Conservation (phyloP, 768 basidiomycete species). For the Boletus edulis region DNA sequence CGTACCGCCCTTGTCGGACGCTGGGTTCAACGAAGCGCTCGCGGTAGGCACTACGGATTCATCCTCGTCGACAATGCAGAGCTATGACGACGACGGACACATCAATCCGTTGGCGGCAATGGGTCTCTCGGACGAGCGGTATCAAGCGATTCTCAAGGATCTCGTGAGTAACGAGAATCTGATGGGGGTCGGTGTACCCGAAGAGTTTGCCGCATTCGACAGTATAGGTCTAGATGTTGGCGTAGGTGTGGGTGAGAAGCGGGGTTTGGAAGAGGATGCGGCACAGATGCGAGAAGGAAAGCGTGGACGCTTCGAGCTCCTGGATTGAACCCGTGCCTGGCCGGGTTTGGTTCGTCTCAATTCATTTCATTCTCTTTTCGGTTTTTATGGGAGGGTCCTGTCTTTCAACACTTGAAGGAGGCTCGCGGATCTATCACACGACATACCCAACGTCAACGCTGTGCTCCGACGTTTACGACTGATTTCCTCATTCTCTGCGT, state of each 20-base stretch:
- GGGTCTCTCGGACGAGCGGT: conserved; percentile 89
- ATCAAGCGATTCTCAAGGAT: conserved; percentile 71
- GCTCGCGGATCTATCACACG: not conserved
- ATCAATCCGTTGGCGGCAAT: conserved; percentile 85
- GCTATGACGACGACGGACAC: conserved; percentile 42
- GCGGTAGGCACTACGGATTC: conserved; percentile 35
- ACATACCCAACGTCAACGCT: not conserved
- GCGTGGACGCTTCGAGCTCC: conserved; percentile 57
- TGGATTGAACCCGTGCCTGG: conserved; percentile 41
- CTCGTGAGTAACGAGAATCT: conserved; percentile 66
- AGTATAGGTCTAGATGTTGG: conserved; percentile 11
- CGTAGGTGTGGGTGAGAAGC: conserved; percentile 33
- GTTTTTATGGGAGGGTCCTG: not conserved
- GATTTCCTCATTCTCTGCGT: too few relatives aligned
- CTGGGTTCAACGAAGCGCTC: conserved; percentile 53
- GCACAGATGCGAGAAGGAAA: conserved; percentile 45
- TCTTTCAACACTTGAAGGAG: too few relatives aligned
- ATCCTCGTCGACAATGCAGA: conserved; percentile 28
- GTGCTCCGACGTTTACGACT: not conserved
- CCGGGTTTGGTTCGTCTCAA: not conserved
- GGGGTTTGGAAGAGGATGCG: conserved; percentile 37
- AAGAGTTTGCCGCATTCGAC: conserved; percentile 22
- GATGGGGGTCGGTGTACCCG: conserved; percentile 38
- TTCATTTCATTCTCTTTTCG: too few relatives aligned
- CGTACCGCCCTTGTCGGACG: conserved; percentile 57